Evolutionary conservation across 805 yeast genomes (phyloP).

Genomic region (Metschnikowia bowlesiae): DNA sequence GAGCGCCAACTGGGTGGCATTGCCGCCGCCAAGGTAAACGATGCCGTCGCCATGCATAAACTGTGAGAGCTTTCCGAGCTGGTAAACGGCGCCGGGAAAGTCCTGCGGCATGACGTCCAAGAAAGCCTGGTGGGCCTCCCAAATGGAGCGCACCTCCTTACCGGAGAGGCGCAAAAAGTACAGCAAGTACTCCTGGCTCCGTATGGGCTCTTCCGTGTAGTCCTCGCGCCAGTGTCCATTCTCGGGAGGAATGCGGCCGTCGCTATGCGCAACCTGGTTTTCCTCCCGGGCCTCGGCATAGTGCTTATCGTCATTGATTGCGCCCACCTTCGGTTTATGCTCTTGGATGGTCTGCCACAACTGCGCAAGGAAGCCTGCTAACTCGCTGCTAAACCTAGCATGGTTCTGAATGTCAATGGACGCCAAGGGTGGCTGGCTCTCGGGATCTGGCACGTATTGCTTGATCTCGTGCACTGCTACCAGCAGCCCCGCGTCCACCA

Average conservation of each 20-base stretch:
- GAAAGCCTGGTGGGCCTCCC: constrained; percentile 21
- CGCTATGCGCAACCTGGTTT: constrained; percentile 16
- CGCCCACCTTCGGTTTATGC: constrained; percentile 19
- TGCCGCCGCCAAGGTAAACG: constrained; percentile 37
- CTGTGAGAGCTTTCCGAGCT: constrained; percentile 13
- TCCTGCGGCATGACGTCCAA: constrained; percentile 19
- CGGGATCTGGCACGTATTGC: not conserved
- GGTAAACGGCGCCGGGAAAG: constrained; percentile 20
- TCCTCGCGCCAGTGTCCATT: constrained; percentile 35
- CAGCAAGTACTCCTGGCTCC: constrained; percentile 24
- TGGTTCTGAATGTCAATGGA: not conserved
- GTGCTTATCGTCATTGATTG: constrained; percentile 27
- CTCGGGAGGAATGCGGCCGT: constrained; percentile 27
- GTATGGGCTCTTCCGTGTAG: constrained; percentile 25
- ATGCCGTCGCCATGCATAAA: constrained; percentile 38
- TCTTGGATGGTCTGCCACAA: constrained; percentile 18
- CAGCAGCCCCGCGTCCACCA: not conserved
- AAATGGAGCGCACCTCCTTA: constrained; percentile 19
- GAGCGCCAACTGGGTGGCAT: constrained; percentile 32
- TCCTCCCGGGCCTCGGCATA: constrained; percentile 18
- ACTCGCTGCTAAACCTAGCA: constrained; percentile 14
- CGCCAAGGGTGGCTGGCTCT: not conserved
- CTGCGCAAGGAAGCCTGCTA: constrained; percentile 19
- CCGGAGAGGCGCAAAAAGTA: constrained; percentile 19
- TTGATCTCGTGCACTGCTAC: constrained; percentile 4